Evolutionary conservation across 208 protist genomes (phyloP), one percentile per base, ranked within the genome.

Genomic region (Leishmania gerbilli): DNA sequence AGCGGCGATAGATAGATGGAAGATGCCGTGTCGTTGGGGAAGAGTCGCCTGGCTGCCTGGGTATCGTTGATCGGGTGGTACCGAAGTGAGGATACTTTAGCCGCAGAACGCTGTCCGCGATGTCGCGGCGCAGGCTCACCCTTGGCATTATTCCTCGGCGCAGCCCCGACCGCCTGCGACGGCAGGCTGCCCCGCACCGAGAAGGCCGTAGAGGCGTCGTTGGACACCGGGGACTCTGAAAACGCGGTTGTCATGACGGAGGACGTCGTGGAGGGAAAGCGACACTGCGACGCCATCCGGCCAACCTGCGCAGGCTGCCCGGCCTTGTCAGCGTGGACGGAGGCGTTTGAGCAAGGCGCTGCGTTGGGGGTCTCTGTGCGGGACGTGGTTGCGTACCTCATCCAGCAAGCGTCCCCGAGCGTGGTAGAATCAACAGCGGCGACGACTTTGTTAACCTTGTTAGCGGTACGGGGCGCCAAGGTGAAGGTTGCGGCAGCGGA

Each of bases 181-280:
- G 82, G 78, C 6, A 78, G 74, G 42, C 78, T 86, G 64, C 82
- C 67, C 9, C 74, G 74, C 58, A 60, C 72, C 6, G 75, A 86
- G 67, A 82, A 71, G 19, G 67, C 53, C 1, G 53, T 58, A 40
- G 77, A 81, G 17, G 81, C 77, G 37, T 67, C 0, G 8, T 72
- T 71, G n/a, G 76, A 19, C 27, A n/a, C 15, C 24, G 6, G 21
- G 11, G 76, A 47, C 42, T 79, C 76, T 7, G 76, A 79, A 15
- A 69, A 72, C 0, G 64, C n/a, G n/a, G 64, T 58, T 6, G 81
- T 79, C 45, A 60, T 76, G 8, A 65, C 64, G 27, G 64, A 42
- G 15, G 81, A 81, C n/a, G 79, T 60, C 37, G 47, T 75, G 13
- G 77, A 85, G n/a, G 81, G 53, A 34, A 81, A 19, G 6, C 60